Evolutionary conservation across 306 rosid species (phyloP), one percentile per base, ranked within the genome.

Genomic region (Luffa aegyptiaca): DNA sequence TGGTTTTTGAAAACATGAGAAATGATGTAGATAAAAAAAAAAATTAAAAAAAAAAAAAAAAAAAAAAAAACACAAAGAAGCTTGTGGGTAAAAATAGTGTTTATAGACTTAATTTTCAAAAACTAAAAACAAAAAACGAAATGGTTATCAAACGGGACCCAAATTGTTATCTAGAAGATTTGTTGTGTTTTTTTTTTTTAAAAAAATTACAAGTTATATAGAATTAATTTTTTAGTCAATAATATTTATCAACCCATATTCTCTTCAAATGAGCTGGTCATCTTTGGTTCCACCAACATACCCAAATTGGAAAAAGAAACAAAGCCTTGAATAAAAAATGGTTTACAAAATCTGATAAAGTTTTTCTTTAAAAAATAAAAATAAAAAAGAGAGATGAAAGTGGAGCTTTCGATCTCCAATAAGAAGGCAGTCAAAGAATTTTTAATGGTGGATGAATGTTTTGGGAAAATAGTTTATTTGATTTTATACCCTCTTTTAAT

Each of bases 361-460:
- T 58, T 61, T 33, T 6, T 1, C 20, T 55, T 37, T 65, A 5
- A 16, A 72, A 10, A 10, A 45, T 72, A 44, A 45, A 6, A 21
- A 12, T 21, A 72, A 72, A 46, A 20, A 9, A 8, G 17, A 4
- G 31, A 18, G 12, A 66, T 36, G 5, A 66, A 66, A 39, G 51
- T 66, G 74, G 78, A 74, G n/a, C 45, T 53, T 75, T 75, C 20
- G 3, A 75, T 36, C 75, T 81, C 92, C 90, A 86, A 89, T 88
- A 66, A 82, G 58, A 78, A 8, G 59, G 26, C 39, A 76, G 90
- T 87, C 93, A 89, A 83, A 63, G 77, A 83, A 87, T 83, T 79
- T 83, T 49, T 64, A 69, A 81, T 9, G 37, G 53, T 44, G 57
- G 56, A 21, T 71, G 36, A 55, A 57, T 76, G 52, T 44, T 55